Base-by-base conservation (phyloP, 2,329 filamentous ascomycete genomes). In the Akanthomyces dipterigenus region DNA sequence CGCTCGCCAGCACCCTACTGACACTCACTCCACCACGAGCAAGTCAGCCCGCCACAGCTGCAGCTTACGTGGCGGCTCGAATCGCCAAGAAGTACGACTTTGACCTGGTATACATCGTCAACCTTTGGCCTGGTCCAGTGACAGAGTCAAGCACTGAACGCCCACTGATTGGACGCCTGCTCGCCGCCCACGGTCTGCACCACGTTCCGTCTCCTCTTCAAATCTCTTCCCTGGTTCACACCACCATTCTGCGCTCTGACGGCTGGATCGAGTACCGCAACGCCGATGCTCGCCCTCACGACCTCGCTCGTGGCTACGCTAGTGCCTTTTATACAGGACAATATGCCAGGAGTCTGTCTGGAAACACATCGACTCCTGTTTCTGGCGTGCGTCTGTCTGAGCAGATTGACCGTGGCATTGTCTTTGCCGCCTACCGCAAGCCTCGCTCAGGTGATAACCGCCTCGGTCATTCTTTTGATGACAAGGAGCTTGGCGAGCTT, bases 61-160 rank as follows among this genome's bases (percentile, higher is more conserved):
- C 81, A 3, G 82, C 82, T 8, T 78, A 82, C 51, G 78, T 82
- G 68, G 80, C 81, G 8, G 81, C 82, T 1, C 75, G 80, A 36
- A 82, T 86, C 43, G 83, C 83, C 5, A 76, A 74, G 4, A 78
- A 79, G 58, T 84, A 84, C 69, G 76, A 82, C 58, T 84, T 86
- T 57, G 81, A 84, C 64, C 73, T 86, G 26, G 76, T 85, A 14
- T 86, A 86, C 64, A 77, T 86, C 34, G 78, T 85, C 64, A 84
- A 82, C 64, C 71, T 86, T 16, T 85, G 83, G 82, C 82, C 83
- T 3, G 75, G 56, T 5, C 56, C 55, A 6, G 28, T 26, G n/a
- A 22, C 40, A n/a, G 40, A 56, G 31, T 49, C 53, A 3, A 53
- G 31, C 31, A 38, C 51, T n/a, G 56, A 63, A 20, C 56, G 62